These are phyloP conservation scores for Ceratobasidium sp. DNA, from an alignment of 1,284 basidiomycete species.

Conservation along the genomic window DNA sequence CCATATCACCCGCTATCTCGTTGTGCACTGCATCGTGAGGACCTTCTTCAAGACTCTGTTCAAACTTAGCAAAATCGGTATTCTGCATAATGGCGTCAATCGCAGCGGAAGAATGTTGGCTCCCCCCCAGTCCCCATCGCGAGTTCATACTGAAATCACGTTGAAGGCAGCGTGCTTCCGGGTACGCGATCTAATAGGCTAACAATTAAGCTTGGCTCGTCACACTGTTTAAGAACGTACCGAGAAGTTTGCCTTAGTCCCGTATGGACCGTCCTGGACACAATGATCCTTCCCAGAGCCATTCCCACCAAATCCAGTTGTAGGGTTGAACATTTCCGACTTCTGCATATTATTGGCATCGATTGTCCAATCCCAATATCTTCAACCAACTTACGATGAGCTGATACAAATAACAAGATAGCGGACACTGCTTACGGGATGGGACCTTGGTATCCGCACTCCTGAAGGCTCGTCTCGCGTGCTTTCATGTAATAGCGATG, in stretches of 20 bases:
- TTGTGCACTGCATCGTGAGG: conserved; percentile 42
- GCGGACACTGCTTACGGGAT: conserved; percentile 10
- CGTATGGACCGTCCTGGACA: conserved; percentile 33
- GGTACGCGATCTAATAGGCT: conserved; percentile 15
- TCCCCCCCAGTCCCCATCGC: not conserved
- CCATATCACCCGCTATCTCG: conserved; percentile 39
- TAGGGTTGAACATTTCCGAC: conserved; percentile 28
- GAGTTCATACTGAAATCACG: conserved; percentile 24
- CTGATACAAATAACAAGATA: not conserved
- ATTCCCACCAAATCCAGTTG: conserved; percentile 24
- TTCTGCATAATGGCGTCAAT: conserved; percentile 18
- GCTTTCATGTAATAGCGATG: conserved; percentile 27
- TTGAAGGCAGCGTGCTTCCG: conserved; percentile 24
- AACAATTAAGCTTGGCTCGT: not conserved
- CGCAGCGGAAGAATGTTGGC: conserved; percentile 1
- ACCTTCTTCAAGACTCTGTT: conserved; percentile 23
- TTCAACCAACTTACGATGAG: not conserved
- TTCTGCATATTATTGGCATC: conserved; percentile 19
- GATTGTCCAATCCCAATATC: conserved; percentile 43
- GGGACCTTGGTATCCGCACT: conserved; percentile 33
- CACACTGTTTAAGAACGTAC: not conserved
- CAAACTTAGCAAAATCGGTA: conserved; percentile 13
- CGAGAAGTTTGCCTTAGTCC: conserved; percentile 28
- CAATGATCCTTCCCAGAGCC: conserved; percentile 14
- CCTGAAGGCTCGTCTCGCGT: conserved; percentile 5